Conservation (phyloP, 129 eudicot genomes). For the Flaveria robusta region DNA sequence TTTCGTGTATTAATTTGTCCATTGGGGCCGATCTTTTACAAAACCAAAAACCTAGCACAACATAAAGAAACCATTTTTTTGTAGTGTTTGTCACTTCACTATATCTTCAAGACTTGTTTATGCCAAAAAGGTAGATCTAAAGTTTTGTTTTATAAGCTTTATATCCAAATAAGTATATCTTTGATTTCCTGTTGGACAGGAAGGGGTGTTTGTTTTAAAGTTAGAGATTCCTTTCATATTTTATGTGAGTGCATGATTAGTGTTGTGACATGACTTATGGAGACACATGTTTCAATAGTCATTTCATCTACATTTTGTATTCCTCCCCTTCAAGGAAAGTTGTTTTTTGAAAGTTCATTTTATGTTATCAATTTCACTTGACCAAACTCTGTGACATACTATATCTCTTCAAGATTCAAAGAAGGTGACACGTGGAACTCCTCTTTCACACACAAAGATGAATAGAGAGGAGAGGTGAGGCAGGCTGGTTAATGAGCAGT, state of each 20-base stretch:
- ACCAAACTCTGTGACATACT: constrained; percentile 42
- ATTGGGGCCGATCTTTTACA: constrained; percentile 9
- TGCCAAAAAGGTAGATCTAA: constrained; percentile 25
- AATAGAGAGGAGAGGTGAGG: no score
- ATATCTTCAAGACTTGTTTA: constrained; percentile 22
- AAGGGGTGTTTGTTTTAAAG: constrained; percentile 26
- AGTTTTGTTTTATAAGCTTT: constrained; percentile 35
- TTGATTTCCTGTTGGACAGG: constrained; percentile 36
- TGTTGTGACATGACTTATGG: constrained; percentile 31
- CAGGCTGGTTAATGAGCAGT: no score
- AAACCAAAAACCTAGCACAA: constrained; percentile 3
- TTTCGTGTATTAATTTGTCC: not conserved
- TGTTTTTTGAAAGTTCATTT: constrained; percentile 23
- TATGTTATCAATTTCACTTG: constrained; percentile 38
- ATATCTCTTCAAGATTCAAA: constrained; percentile 24
- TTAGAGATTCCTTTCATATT: constrained; percentile 22
- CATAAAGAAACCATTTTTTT: not conserved
- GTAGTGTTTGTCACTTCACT: constrained; percentile 34
- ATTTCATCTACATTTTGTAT: constrained; percentile 38
- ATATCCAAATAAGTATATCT: constrained; percentile 26
- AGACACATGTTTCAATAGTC: constrained; percentile 35
- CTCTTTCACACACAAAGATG: not conserved
- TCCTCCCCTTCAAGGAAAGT: constrained; percentile 31
- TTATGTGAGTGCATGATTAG: constrained; percentile 35
- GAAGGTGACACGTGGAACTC: constrained; percentile 31